Evolutionary conservation across 495 filamentous ascomycete genomes (phyloP).

Genomic region (Aspergillus sclerotiicarbonarius): DNA sequence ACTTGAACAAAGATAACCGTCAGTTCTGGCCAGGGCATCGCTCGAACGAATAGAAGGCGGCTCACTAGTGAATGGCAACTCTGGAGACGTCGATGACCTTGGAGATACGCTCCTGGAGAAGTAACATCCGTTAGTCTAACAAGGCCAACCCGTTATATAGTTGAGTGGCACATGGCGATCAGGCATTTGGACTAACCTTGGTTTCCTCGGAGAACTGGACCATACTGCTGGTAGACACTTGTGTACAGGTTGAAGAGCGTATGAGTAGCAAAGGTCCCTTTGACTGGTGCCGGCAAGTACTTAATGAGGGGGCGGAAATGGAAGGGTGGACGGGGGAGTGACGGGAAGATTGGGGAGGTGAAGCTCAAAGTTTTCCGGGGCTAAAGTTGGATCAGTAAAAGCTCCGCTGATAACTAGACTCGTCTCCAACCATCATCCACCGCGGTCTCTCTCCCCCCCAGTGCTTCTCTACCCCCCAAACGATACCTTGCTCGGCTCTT

Average conservation of each 20-base stretch:
- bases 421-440: constrained; percentile 1
- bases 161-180: no score
- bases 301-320: neutral
- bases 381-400: constrained; percentile 14
- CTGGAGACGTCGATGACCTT: constrained; percentile 92
- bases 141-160: neutral
- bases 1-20: constrained; percentile 49
- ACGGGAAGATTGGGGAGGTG: constrained; percentile 16
- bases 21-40: constrained; percentile 23
- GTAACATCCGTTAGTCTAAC: neutral
- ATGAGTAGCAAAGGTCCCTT: neutral
- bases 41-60: constrained; percentile 5
- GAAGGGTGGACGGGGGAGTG: constrained; percentile 2
- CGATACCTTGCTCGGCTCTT: neutral
- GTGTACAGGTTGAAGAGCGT: neutral
- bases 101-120: constrained; percentile 84
- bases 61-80: constrained; percentile 94
- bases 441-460: neutral
- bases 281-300: neutral
- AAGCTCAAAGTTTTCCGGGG: constrained; percentile 37
- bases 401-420: constrained; percentile 15
- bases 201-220: constrained; percentile 95
- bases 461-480: neutral
- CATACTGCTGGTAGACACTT: constrained; percentile 45
- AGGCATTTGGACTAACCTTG: constrained; percentile 61